These are phyloP conservation scores for Auriscalpium vulgare DNA, from an alignment of 768 basidiomycete genomes.

Conservation along the genomic window DNA sequence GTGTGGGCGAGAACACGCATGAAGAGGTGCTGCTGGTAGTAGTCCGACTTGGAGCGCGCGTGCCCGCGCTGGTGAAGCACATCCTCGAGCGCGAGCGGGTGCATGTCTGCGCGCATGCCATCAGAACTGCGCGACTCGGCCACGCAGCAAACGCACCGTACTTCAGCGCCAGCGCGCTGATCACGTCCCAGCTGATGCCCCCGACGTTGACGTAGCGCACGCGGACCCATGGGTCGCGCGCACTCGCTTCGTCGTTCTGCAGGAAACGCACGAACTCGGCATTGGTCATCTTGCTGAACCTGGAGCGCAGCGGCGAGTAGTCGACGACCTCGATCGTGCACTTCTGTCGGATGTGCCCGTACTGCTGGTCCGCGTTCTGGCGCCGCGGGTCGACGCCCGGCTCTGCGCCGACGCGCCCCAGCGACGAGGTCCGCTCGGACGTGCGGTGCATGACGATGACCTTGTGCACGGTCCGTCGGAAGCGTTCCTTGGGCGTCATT, in stretches of 20 bases:
- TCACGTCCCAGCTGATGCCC: conserved; percentile 64
- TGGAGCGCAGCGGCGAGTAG: conserved; percentile 51
- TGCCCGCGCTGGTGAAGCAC: conserved; percentile 45
- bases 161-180: conserved; percentile 56
- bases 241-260: conserved; percentile 34
- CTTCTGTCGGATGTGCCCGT: conserved; percentile 48
- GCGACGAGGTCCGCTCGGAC: conserved; percentile 28
- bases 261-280: conserved; percentile 50
- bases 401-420: conserved; percentile 51
- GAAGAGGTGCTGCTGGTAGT: conserved; percentile 65
- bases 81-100: conserved; percentile 68
- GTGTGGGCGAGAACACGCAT: conserved; percentile 60
- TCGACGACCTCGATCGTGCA: conserved; percentile 63
- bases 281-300: conserved; percentile 50
- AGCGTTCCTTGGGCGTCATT: conserved; percentile 38
- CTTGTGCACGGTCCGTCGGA: conserved; percentile 48
- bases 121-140: background rate
- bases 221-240: conserved; percentile 52
- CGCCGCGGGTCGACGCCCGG: conserved; percentile 66
- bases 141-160: conserved; percentile 36
- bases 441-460: conserved; percentile 57
- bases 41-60: conserved; percentile 60
- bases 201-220: conserved; percentile 74
- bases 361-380: conserved; percentile 44
- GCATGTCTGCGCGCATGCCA: conserved; percentile 38